These are phyloP conservation scores for Podaxis sp. DNA, from an alignment of 768 basidiomycete genomes.

Conservation along the genomic window DNA sequence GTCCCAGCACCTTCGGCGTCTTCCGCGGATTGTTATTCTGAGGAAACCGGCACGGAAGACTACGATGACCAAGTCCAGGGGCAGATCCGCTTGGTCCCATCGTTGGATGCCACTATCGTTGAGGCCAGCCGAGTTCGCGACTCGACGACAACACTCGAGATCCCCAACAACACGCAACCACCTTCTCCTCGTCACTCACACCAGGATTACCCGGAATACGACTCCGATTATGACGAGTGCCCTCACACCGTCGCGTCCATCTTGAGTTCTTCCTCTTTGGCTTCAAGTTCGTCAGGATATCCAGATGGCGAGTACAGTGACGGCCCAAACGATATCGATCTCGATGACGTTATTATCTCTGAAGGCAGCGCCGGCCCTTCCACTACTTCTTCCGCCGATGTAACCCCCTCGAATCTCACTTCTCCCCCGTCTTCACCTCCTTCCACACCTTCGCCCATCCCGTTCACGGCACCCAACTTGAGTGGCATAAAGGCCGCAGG, in stretches of 20 bases:
- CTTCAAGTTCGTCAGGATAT: not conserved
- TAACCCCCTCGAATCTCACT: not conserved
- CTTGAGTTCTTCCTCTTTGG: not conserved
- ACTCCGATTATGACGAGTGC: not conserved
- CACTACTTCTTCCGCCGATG: not conserved
- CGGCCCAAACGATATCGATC: not conserved
- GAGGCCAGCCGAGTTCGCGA: not conserved
- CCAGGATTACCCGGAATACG: conserved; percentile 1
- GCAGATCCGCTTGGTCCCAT: not conserved
- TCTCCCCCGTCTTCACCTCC: not conserved
- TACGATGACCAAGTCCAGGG: not conserved
- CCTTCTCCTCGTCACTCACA: not conserved
- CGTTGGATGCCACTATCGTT: not conserved
- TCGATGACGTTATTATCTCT: not conserved
- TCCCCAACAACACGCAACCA: not conserved
- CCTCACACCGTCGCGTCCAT: not conserved
- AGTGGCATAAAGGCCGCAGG: not conserved
- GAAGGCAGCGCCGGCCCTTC: not conserved
- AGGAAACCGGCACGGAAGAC: not conserved
- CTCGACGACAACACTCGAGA: not conserved
- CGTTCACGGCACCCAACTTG: not conserved
- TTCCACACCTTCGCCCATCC: not conserved
- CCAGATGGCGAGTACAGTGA: not conserved
- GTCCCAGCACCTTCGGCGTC: not conserved
- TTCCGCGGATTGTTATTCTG: not conserved